These are phyloP conservation scores for Ceratocystis alfenasii DNA, from an alignment of 2,329 filamentous ascomycete species.

Conservation along the genomic window DNA sequence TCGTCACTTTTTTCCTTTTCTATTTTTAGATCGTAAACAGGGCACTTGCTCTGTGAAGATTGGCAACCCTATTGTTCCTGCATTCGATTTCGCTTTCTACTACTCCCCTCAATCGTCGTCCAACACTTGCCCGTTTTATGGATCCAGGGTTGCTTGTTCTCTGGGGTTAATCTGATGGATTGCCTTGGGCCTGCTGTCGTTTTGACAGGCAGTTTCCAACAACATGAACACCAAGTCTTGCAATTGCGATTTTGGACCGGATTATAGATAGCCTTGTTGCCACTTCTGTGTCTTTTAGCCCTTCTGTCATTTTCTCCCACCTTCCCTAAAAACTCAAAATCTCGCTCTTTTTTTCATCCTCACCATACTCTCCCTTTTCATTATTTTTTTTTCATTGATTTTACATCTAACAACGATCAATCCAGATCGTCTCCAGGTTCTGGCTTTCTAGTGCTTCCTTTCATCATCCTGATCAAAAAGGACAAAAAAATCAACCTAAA, in stretches of 20 bases:
- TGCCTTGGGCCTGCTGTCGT: not conserved
- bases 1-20: not conserved
- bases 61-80: constrained; percentile 10
- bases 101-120: not conserved
- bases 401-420: not conserved
- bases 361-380: not conserved
- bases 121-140: not conserved
- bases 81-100: not conserved
- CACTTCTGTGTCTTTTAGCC: not conserved
- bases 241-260: not conserved
- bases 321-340: not conserved
- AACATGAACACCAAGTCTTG: constrained; percentile 1
- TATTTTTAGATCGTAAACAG: constrained; percentile 7
- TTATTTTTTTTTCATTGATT: not conserved
- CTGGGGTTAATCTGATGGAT: not conserved
- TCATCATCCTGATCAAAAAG: not conserved
- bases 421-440: constrained; percentile 4
- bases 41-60: constrained; percentile 5
- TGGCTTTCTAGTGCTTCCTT: not conserved
- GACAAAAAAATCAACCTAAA: not conserved
- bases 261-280: not conserved
- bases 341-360: not conserved
- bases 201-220: not conserved
- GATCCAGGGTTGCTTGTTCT: not conserved
- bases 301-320: not conserved